Conservation (phyloP, 106 monocot genomes). For the Dendrobium nobile region DNA sequence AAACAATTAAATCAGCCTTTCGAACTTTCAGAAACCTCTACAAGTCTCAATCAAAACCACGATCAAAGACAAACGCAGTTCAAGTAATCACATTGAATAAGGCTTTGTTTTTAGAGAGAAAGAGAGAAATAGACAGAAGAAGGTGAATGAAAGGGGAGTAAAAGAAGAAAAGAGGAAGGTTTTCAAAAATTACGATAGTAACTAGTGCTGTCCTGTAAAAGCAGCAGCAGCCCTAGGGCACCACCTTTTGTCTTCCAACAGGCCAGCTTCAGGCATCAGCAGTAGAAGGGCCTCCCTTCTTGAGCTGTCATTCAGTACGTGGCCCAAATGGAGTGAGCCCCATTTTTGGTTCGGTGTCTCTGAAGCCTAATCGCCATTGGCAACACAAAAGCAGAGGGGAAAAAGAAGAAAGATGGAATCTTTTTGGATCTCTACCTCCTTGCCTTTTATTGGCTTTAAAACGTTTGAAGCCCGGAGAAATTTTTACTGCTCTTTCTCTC, state of each 20-base stretch:
- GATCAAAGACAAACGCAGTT: constrained; percentile 2
- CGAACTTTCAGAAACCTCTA: neutral
- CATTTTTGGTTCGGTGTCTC: too few relatives aligned
- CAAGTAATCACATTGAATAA: neutral
- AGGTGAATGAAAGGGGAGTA: neutral
- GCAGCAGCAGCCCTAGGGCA: neutral
- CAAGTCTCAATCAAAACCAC: constrained; percentile 4
- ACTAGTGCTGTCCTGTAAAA: neutral
- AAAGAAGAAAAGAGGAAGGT: neutral
- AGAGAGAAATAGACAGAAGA: neutral
- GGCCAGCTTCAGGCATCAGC: constrained; percentile 1
- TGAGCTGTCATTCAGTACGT: neutral
- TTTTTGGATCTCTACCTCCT: neutral
- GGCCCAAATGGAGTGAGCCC: neutral
- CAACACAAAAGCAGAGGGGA: neutral
- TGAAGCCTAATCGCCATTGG: neutral
- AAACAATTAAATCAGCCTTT: neutral
- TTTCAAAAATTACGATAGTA: neutral
- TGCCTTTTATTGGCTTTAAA: neutral
- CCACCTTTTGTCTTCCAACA: constrained; percentile 1
- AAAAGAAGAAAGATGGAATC: constrained; percentile 4
- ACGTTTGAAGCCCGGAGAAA: neutral
- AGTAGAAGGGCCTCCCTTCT: neutral
- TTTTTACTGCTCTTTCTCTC: neutral
- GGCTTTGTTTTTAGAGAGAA: neutral